Conservation (phyloP, 2,329 filamentous ascomycete genomes). For the Penicillium occitanis region DNA sequence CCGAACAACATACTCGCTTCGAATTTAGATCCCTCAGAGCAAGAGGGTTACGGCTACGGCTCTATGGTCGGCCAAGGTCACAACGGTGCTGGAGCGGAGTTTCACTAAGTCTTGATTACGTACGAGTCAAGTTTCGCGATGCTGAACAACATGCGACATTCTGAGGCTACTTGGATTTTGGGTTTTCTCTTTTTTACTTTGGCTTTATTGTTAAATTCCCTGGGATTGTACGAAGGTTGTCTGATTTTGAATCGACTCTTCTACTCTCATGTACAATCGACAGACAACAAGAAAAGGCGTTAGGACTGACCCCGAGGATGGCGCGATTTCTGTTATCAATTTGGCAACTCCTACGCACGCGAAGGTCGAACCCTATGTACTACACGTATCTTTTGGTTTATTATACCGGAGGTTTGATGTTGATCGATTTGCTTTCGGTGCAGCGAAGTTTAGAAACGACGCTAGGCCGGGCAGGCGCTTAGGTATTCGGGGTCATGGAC, state of each 20-base stretch:
- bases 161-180: slow-evolving; percentile 13
- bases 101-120: slow-evolving; percentile 35
- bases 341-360: slow-evolving; percentile 3
- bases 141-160: slow-evolving; percentile 7
- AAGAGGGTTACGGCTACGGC: slow-evolving; percentile 50
- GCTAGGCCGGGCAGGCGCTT: slow-evolving; percentile 17
- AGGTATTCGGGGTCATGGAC: slow-evolving; percentile 13
- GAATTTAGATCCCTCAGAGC: slow-evolving; percentile 46
- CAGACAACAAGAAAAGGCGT: slow-evolving; percentile 19
- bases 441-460: slow-evolving; percentile 8
- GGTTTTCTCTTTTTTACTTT: background rate
- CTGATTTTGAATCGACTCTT: slow-evolving; percentile 10
- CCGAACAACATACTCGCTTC: slow-evolving; percentile 48
- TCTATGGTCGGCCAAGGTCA: slow-evolving; percentile 48
- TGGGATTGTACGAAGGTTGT: slow-evolving; percentile 2
- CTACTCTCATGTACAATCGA: slow-evolving; percentile 20
- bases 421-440: slow-evolving; percentile 17
- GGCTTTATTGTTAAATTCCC: slow-evolving; percentile 6
- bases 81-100: slow-evolving; percentile 49
- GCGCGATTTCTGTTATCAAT: slow-evolving; percentile 2
- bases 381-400: slow-evolving; percentile 13
- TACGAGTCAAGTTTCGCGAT: background rate
- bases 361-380: slow-evolving; percentile 10
- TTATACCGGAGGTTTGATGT: slow-evolving; percentile 17
- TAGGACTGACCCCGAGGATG: slow-evolving; percentile 9